Conservation (phyloP, 805 yeast species). For the Ogataea zsoltii region DNA sequence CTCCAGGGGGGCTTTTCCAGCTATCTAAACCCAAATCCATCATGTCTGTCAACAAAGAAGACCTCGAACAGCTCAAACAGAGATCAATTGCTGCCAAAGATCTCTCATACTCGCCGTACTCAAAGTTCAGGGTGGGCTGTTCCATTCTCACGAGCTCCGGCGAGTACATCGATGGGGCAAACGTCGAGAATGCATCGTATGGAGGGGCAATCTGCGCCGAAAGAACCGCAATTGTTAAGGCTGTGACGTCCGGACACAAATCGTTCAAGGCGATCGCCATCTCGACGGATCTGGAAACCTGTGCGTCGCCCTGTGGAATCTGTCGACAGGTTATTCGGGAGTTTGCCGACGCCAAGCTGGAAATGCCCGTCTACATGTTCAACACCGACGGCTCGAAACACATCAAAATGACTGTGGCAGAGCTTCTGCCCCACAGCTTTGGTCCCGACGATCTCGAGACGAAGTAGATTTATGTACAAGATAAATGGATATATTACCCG, state of each 20-base stretch:
- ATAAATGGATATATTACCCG: background rate
- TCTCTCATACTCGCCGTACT: slow-evolving; percentile 69
- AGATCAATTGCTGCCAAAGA: slow-evolving; percentile 26
- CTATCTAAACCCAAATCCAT: too few species aligned
- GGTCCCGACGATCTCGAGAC: slow-evolving; percentile 68
- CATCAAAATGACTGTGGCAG: slow-evolving; percentile 50
- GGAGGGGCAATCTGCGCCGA: slow-evolving; percentile 81
- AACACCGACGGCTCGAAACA: slow-evolving; percentile 49
- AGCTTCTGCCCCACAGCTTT: slow-evolving; percentile 79
- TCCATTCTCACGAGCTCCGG: slow-evolving; percentile 57
- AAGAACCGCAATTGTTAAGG: slow-evolving; percentile 60
- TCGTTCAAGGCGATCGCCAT: slow-evolving; percentile 64
- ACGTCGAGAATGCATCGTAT: slow-evolving; percentile 91
- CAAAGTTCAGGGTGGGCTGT: slow-evolving; percentile 84
- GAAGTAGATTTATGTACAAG: background rate
- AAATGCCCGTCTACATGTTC: slow-evolving; percentile 68
- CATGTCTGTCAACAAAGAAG: slow-evolving; percentile 9
- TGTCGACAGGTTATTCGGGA: slow-evolving; percentile 91
- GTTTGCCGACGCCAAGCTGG: slow-evolving; percentile 48
- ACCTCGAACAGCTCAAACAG: slow-evolving; percentile 14
- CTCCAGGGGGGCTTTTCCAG: too few species aligned
- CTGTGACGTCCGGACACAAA: slow-evolving; percentile 45
- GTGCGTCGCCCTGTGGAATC: slow-evolving; percentile 89
- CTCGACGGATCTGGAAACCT: slow-evolving; percentile 56
- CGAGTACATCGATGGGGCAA: slow-evolving; percentile 67